Evolutionary conservation across 1,139 yeast genomes (phyloP).

Genomic region (Debaryomyces udenii): DNA sequence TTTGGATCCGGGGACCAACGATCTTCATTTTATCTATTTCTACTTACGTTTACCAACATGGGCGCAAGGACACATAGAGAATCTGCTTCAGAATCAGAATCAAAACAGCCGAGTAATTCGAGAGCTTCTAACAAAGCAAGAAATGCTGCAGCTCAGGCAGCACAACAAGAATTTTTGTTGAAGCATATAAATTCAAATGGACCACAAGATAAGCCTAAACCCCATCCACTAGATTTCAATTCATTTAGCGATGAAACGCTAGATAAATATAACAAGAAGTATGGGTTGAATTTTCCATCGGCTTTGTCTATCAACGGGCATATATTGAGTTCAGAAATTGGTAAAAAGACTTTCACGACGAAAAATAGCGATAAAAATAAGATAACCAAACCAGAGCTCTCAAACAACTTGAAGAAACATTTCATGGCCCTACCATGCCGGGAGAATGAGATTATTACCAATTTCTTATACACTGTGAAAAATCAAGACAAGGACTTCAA

Average conservation of each 20-base stretch:
- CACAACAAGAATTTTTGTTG: conserved; percentile 60
- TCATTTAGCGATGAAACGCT: conserved; percentile 55
- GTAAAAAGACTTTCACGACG: conserved; percentile 60
- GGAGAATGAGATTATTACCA: conserved; percentile 79
- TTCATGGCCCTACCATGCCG: conserved; percentile 62
- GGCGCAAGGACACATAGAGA: conserved; percentile 28
- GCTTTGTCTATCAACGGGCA: conserved; percentile 62
- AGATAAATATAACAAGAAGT: conserved; percentile 58
- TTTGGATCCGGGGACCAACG: no score
- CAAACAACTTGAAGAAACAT: conserved; percentile 61
- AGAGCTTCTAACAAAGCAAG: conserved; percentile 56
- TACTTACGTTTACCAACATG: no score
- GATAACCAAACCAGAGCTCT: conserved; percentile 56
- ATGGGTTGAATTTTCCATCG: conserved; percentile 52
- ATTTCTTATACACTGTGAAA: conserved; percentile 73
- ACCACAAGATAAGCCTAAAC: conserved; percentile 52
- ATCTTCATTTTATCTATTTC: no score
- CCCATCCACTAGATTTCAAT: conserved; percentile 64
- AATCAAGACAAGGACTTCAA: conserved; percentile 59
- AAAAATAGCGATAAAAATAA: conserved; percentile 38
- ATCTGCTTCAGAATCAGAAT: conserved; percentile 49
- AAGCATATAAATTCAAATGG: conserved; percentile 68
- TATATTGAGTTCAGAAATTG: conserved; percentile 62
- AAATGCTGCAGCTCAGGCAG: conserved; percentile 57
- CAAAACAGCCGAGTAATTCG: conserved; percentile 29